These are phyloP conservation scores for Pichia manshurica DNA, from an alignment of 805 yeast genomes.

Conservation along the genomic window DNA sequence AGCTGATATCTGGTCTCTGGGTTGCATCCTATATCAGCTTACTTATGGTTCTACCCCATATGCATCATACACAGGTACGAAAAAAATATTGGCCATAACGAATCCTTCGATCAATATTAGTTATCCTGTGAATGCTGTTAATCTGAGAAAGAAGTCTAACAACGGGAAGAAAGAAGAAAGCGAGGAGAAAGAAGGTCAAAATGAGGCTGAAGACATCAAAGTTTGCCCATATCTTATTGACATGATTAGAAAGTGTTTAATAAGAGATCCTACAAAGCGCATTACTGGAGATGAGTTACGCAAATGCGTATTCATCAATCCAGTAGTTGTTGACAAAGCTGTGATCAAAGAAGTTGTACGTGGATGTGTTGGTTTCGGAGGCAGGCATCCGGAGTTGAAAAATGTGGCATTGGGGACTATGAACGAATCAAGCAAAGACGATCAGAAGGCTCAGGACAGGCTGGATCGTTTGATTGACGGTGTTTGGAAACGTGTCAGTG, in stretches of 20 bases:
- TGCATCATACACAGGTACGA: constrained; percentile 69
- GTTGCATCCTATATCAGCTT: constrained; percentile 94
- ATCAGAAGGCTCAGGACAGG: constrained; percentile 8
- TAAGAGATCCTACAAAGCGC: constrained; percentile 63
- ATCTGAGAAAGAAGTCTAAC: constrained; percentile 8
- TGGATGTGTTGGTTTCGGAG: constrained; percentile 74
- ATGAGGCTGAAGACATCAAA: constrained; percentile 13
- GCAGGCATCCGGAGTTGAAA: constrained; percentile 28
- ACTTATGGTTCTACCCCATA: constrained; percentile 91
- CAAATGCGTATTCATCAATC: constrained; percentile 59
- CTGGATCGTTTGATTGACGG: constrained; percentile 39
- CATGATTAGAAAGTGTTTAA: constrained; percentile 64
- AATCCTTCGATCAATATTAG: constrained; percentile 70
- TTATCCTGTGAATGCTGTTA: constrained; percentile 44
- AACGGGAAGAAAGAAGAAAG: background rate
- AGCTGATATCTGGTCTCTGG: constrained; percentile 97
- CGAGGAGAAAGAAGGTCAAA: background rate
- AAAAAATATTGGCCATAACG: constrained; percentile 77
- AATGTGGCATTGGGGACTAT: constrained; percentile 7
- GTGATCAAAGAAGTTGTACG: constrained; percentile 66
- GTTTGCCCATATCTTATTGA: constrained; percentile 45
- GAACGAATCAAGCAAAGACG: background rate
- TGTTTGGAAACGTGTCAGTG: constrained; percentile 44
- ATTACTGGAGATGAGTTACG: constrained; percentile 60
- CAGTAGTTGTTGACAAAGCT: constrained; percentile 62